Conservation (phyloP, 1,139 yeast species). For the Debaryomyces psychrophilus region DNA sequence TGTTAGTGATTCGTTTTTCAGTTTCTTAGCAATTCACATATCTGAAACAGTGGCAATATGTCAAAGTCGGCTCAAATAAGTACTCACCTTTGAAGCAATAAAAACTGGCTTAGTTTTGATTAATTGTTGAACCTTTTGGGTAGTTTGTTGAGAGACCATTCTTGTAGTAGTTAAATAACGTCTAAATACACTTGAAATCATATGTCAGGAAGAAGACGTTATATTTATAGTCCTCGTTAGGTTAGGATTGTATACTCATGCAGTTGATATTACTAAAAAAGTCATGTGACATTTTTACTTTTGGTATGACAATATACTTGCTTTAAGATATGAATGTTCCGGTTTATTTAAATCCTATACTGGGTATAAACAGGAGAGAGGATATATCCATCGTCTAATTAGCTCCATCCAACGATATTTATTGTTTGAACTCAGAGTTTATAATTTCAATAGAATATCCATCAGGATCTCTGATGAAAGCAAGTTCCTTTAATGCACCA, state of each 20-base stretch:
- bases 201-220: conserved; percentile 1
- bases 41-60: background rate
- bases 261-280: background rate
- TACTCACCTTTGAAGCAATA: conserved; percentile 75
- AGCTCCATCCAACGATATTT: background rate
- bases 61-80: background rate
- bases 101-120: conserved; percentile 72
- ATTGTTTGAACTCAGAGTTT: conserved; percentile 28
- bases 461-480: conserved; percentile 88
- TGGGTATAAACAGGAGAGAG: background rate
- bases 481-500: conserved; percentile 62
- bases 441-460: conserved; percentile 77
- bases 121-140: conserved; percentile 61
- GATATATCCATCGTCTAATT: background rate
- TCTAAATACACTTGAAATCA: conserved; percentile 15
- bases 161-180: conserved; percentile 18
- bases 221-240: background rate
- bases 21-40: background rate
- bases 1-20: conserved; percentile 21
- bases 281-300: background rate
- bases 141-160: conserved; percentile 53
- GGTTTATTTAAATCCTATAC: background rate
- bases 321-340: background rate
- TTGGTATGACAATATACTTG: background rate
- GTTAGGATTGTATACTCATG: too few relatives aligned